Percentiles rank a stretch among this genome's conserved stretches.
phyloP scores from a whole-genome alignment of 2,329 filamentous ascomycete genomes.

The Trichoderma hamatum region DNA sequence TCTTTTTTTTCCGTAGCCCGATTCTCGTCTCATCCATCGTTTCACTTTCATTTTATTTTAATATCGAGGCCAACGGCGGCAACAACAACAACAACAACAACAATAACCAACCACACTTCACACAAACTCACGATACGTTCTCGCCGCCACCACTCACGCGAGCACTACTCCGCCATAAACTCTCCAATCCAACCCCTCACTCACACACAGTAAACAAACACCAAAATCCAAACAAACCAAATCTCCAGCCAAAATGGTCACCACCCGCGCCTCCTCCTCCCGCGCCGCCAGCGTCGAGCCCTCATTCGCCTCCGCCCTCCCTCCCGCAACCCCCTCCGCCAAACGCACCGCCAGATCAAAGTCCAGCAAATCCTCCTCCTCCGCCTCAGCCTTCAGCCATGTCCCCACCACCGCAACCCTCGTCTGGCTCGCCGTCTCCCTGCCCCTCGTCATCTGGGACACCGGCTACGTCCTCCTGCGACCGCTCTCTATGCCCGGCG shows the following conservation, averaged over 20 bases:
- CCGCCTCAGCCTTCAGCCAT: conserved; percentile 41
- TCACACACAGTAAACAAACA: neutral
- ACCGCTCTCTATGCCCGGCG: conserved; percentile 80
- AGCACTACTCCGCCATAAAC: neutral
- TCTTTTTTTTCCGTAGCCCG: neutral
- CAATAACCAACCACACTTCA: too few relatives aligned
- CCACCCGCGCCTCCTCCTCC: conserved; percentile 42
- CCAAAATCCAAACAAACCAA: conserved; percentile 1
- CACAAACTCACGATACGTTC: neutral
- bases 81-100: neutral
- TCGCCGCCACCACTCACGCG: neutral
- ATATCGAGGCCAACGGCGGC: neutral
- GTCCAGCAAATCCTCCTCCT: neutral
- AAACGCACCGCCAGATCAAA: conserved; percentile 11
- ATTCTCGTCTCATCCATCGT: neutral
- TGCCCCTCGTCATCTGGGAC: conserved; percentile 84
- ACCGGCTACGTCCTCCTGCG: conserved; percentile 76
- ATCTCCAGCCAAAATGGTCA: conserved; percentile 43
- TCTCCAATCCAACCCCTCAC: neutral
- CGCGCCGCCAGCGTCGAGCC: conserved; percentile 38
- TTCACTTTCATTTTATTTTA: neutral
- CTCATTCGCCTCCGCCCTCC: conserved; percentile 25
- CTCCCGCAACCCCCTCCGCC: conserved; percentile 27
- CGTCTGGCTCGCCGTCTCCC: conserved; percentile 72
- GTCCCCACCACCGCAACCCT: conserved; percentile 53